Evolutionary conservation across 2,329 filamentous ascomycete genomes (phyloP).

Genomic region (Endoconidiophora laricicola): DNA sequence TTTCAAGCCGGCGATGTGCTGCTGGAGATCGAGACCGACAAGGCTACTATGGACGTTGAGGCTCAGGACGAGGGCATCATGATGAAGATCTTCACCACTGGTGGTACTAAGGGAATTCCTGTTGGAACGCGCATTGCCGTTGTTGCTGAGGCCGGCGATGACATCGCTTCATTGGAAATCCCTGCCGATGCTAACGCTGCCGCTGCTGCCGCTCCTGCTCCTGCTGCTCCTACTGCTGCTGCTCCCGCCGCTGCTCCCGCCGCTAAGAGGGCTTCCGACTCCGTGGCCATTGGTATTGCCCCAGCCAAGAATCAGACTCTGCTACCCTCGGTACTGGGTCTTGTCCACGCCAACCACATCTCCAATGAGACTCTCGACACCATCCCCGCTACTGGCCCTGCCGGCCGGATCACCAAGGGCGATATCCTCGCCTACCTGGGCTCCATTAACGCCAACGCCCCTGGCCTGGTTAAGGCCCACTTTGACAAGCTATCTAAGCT

Average conservation of each 20-base stretch:
- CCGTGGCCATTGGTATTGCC: slow-evolving; percentile 21
- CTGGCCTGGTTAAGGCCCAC: slow-evolving; percentile 50
- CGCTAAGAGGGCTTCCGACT: slow-evolving; percentile 20
- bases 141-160: slow-evolving; percentile 65
- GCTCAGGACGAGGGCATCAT: slow-evolving; percentile 77
- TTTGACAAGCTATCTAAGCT: slow-evolving; percentile 67
- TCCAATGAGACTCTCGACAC: slow-evolving; percentile 58
- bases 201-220: slow-evolving; percentile 14
- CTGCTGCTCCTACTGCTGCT: slow-evolving; percentile 8
- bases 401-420: slow-evolving; percentile 80
- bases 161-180: slow-evolving; percentile 56
- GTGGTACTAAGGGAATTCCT: slow-evolving; percentile 60
- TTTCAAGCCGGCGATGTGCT: slow-evolving; percentile 74
- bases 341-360: slow-evolving; percentile 66
- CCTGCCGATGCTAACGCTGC: slow-evolving; percentile 45
- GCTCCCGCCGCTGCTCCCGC: slow-evolving; percentile 9
- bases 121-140: slow-evolving; percentile 73
- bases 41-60: slow-evolving; percentile 89
- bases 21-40: slow-evolving; percentile 86
- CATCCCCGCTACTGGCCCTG: slow-evolving; percentile 76
- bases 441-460: slow-evolving; percentile 53
- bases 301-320: slow-evolving; percentile 35
- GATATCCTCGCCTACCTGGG: slow-evolving; percentile 87
- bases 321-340: slow-evolving; percentile 66
- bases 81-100: slow-evolving; percentile 61